Conservation (phyloP, 768 basidiomycete species). For the Nidularia sp. region DNA sequence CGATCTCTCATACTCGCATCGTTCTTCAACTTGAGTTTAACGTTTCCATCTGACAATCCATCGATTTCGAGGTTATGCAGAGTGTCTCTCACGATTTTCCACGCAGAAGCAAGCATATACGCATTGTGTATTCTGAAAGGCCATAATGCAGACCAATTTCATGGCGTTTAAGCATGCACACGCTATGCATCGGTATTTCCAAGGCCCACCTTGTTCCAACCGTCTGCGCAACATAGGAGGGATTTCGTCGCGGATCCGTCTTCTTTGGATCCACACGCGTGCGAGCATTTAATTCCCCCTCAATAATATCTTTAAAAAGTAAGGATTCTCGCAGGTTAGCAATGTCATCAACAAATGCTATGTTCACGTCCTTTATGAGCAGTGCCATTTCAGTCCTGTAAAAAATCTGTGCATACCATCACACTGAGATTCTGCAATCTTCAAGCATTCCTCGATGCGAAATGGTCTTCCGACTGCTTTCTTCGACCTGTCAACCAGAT, state of each 20-base stretch:
- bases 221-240: conserved; percentile 51
- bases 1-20: conserved; percentile 46
- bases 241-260: conserved; percentile 26
- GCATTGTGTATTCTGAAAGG: conserved; percentile 69
- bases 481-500: conserved; percentile 53
- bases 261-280: conserved; percentile 26
- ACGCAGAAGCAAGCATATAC: conserved; percentile 79
- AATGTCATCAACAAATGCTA: conserved; percentile 71
- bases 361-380: not conserved
- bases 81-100: conserved; percentile 66
- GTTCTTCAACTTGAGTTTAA: conserved; percentile 49
- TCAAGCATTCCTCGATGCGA: conserved; percentile 55
- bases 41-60: conserved; percentile 49
- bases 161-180: not conserved
- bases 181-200: not conserved
- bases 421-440: conserved; percentile 71
- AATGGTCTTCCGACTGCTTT: conserved; percentile 64
- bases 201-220: conserved; percentile 52
- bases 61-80: conserved; percentile 51
- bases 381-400: not conserved
- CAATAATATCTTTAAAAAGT: conserved; percentile 55
- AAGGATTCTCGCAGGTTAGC: conserved; percentile 61
- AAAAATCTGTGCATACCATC: conserved; percentile 43
- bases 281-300: conserved; percentile 52
- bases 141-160: conserved; percentile 1